Evolutionary conservation across 2,329 filamentous ascomycete species (phyloP).

Genomic region (Sphaerulina populicola): DNA sequence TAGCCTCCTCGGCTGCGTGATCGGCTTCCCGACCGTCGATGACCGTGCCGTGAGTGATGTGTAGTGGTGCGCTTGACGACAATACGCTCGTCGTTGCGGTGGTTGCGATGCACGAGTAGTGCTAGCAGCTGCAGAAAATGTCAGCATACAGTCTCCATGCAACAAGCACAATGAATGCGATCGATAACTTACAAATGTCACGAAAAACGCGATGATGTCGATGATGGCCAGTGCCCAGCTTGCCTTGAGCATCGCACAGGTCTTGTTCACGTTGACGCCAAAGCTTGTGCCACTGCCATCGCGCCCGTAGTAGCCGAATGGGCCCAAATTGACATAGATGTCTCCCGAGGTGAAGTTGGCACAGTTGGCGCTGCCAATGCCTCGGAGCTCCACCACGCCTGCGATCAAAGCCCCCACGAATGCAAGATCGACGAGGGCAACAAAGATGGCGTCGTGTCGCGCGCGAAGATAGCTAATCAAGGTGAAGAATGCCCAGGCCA

Average conservation of each 20-base stretch:
- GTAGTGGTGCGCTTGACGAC: conserved; percentile 48
- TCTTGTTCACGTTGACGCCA: conserved; percentile 54
- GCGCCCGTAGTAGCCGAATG: conserved; percentile 13
- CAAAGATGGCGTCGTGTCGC: conserved; percentile 51
- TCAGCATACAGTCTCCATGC: not conserved
- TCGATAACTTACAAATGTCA: conserved; percentile 53
- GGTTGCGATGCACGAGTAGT: conserved; percentile 45
- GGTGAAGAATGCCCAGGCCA: conserved; percentile 54
- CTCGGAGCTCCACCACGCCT: conserved; percentile 50
- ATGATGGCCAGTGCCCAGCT: conserved; percentile 85
- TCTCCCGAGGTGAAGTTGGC: conserved; percentile 44
- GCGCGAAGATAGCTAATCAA: conserved; percentile 52
- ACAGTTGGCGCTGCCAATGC: conserved; percentile 59
- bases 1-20: conserved; percentile 26
- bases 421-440: conserved; percentile 53
- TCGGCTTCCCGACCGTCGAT: conserved; percentile 31
- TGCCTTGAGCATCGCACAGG: conserved; percentile 87
- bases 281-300: conserved; percentile 36
- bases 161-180: not conserved
- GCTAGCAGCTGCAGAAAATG: conserved; percentile 47
- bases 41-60: conserved; percentile 40
- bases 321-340: conserved; percentile 41
- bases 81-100: conserved; percentile 43
- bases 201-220: conserved; percentile 70
- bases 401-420: conserved; percentile 58